phyloP scores from a whole-genome alignment of 495 filamentous ascomycete species.

The Aspergillus baeticus region DNA sequence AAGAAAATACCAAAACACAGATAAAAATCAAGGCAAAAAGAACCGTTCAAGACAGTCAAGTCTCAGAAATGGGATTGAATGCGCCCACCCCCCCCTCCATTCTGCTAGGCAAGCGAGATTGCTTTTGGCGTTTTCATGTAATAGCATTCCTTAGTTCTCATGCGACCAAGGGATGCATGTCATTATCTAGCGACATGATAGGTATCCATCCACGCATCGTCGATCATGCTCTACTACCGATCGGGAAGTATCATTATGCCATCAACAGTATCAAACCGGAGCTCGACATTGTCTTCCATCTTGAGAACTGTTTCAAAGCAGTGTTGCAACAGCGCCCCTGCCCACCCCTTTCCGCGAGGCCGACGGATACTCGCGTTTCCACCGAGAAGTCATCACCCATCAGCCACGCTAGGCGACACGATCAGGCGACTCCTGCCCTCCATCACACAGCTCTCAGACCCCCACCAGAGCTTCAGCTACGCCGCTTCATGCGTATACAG shows the following conservation, averaged over 20 bases:
- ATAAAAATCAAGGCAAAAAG: too few species aligned
- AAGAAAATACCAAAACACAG: not conserved
- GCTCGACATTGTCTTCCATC: too few species aligned
- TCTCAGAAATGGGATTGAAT: too few species aligned
- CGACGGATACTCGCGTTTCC: not conserved
- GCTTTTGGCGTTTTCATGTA: too few species aligned
- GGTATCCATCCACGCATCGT: constrained; percentile 1
- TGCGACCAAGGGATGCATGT: not conserved
- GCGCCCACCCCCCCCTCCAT: too few species aligned
- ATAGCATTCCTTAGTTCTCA: not conserved
- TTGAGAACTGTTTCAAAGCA: too few species aligned
- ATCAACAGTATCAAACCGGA: too few species aligned
- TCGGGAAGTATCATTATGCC: too few species aligned
- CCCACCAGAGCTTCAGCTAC: constrained; percentile 1
- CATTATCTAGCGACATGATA: constrained; percentile 4
- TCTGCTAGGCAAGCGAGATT: too few species aligned
- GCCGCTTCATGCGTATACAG: not conserved
- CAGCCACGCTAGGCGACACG: constrained; percentile 6
- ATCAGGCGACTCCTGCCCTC: constrained; percentile 20
- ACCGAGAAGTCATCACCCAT: not conserved
- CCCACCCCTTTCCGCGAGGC: not conserved
- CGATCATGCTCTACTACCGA: not conserved
- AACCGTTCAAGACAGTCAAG: not conserved
- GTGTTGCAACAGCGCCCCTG: not conserved
- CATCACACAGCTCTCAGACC: constrained; percentile 12